Evolutionary conservation across 768 basidiomycete species (phyloP).

Genomic region (Cystobasidium tubakii): DNA sequence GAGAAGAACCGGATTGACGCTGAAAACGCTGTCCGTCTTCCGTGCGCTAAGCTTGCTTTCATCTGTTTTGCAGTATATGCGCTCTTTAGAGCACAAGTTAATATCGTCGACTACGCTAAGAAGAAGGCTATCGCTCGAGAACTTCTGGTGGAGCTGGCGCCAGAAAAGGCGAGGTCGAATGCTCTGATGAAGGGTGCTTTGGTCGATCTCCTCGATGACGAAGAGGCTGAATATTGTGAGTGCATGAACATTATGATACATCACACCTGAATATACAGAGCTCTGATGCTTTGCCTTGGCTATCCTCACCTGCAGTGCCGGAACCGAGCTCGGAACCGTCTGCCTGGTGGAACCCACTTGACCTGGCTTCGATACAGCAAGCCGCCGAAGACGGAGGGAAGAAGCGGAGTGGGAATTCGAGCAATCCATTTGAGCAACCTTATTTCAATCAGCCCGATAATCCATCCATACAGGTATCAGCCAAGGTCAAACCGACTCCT

Average conservation of each 20-base stretch:
- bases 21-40: background rate
- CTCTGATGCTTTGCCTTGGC: too few species aligned
- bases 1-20: conserved; percentile 33
- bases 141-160: conserved; percentile 48
- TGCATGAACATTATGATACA: background rate
- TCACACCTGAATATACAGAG: too few species aligned
- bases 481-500: background rate
- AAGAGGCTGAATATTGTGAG: background rate
- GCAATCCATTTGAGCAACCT: conserved; percentile 7
- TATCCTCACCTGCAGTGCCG: conserved; percentile 16
- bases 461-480: background rate
- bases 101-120: conserved; percentile 71
- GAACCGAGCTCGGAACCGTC: conserved; percentile 17
- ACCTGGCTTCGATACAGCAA: background rate
- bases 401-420: background rate
- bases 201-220: background rate
- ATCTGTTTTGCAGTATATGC: conserved; percentile 63
- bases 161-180: conserved; percentile 38
- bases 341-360: conserved; percentile 24
- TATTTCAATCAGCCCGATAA: background rate
- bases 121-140: conserved; percentile 53
- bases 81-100: conserved; percentile 69
- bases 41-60: background rate
- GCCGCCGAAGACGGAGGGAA: background rate
- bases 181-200: background rate